Evolutionary conservation across 805 yeast genomes (phyloP).

Genomic region (Suhomyces kilbournensis): DNA sequence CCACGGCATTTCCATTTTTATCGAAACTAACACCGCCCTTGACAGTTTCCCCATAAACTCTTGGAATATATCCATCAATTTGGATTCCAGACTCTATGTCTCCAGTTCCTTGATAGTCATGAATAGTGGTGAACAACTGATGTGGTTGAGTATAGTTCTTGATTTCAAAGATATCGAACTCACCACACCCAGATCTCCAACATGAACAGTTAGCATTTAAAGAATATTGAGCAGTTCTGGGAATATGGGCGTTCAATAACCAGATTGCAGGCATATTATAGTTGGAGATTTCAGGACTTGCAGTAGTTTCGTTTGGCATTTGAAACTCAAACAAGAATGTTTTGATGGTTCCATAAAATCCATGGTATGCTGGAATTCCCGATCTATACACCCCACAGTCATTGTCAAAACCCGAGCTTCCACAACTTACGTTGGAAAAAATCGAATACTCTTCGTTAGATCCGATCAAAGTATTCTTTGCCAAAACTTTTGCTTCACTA

Average conservation of each 20-base stretch:
- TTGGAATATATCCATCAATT: constrained; percentile 51
- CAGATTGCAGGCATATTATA: constrained; percentile 76
- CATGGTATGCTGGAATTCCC: constrained; percentile 75
- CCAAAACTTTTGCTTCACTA: constrained; percentile 45
- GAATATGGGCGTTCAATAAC: constrained; percentile 69
- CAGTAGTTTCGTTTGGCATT: constrained; percentile 56
- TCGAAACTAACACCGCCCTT: constrained; percentile 72
- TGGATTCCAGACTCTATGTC: constrained; percentile 60
- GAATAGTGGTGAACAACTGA: constrained; percentile 64
- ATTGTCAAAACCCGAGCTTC: constrained; percentile 46
- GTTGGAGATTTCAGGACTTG: constrained; percentile 23
- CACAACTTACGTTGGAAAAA: constrained; percentile 59
- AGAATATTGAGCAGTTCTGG: constrained; percentile 73
- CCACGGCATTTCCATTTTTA: constrained; percentile 56
- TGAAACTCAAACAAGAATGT: constrained; percentile 70
- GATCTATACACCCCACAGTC: constrained; percentile 74
- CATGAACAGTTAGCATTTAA: constrained; percentile 62
- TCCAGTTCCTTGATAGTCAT: constrained; percentile 71
- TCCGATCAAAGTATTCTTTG: constrained; percentile 43
- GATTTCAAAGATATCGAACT: constrained; percentile 72
- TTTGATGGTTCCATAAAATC: constrained; percentile 63
- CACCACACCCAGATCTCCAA: constrained; percentile 79
- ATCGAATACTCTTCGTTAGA: constrained; percentile 62
- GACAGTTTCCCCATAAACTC: constrained; percentile 52
- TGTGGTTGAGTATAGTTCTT: constrained; percentile 58